phyloP scores from a whole-genome alignment of 306 rosid species.

The Albizia julibrissin region DNA sequence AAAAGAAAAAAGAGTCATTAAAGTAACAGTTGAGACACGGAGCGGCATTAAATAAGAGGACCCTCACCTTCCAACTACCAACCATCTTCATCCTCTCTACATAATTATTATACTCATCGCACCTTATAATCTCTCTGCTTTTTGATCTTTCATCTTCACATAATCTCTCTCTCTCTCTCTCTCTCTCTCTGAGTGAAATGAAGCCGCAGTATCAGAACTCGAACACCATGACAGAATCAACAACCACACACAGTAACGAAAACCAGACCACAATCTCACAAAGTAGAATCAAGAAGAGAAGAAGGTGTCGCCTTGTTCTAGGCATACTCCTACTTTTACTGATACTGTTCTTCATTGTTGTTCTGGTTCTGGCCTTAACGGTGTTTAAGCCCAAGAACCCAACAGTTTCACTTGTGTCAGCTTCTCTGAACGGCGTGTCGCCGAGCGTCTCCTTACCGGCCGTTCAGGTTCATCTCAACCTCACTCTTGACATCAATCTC shows the following conservation, averaged over 20 bases:
- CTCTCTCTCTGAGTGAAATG: background rate
- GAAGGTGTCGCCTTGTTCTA: conserved; percentile 27
- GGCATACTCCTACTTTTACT: conserved; percentile 32
- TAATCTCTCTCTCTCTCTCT: background rate
- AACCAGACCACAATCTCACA: conserved; percentile 28
- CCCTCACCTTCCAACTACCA: background rate
- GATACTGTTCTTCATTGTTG: conserved; percentile 32
- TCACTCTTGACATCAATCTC: conserved; percentile 51
- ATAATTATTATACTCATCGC: background rate
- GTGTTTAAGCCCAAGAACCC: conserved; percentile 59
- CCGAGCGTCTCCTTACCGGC: conserved; percentile 52
- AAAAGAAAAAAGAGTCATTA: background rate
- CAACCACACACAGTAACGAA: background rate
- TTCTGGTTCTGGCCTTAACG: conserved; percentile 51
- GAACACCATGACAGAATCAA: conserved; percentile 29
- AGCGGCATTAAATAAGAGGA: conserved; percentile 3
- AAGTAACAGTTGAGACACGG: conserved; percentile 6
- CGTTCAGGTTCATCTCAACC: conserved; percentile 47
- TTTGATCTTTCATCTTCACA: background rate
- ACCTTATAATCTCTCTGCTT: background rate
- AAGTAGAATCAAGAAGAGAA: conserved; percentile 13
- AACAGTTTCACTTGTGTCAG: conserved; percentile 39
- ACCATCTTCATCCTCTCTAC: background rate
- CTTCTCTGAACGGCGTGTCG: conserved; percentile 51
- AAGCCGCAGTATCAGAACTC: conserved; percentile 10